Percentiles rank a stretch among this genome's conserved stretches.
Evolutionary conservation across 2,329 filamentous ascomycete genomes (phyloP).

Genomic region (Microcyclosporella mali): DNA sequence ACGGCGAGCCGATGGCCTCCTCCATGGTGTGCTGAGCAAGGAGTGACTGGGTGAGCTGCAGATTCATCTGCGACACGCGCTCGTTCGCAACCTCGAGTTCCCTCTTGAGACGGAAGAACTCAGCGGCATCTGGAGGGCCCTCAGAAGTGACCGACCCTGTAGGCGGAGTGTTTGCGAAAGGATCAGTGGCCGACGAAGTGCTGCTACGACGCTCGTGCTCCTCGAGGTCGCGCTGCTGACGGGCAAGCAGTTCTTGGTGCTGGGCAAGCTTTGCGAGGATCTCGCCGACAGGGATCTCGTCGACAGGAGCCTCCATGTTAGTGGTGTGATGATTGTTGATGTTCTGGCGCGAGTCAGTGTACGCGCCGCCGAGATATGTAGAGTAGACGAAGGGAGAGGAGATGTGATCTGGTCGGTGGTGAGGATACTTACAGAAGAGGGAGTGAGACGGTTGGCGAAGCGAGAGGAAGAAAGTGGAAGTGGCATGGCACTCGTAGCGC

Average conservation of each 20-base stretch:
- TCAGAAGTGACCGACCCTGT: constrained; percentile 19
- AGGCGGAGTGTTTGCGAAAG: constrained; percentile 25
- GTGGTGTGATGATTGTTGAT: constrained; percentile 4
- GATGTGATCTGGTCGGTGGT: not conserved
- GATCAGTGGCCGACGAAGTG: constrained; percentile 26
- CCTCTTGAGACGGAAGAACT: constrained; percentile 62
- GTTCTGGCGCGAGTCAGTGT: constrained; percentile 7
- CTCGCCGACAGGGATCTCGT: constrained; percentile 53
- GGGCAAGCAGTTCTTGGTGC: constrained; percentile 56
- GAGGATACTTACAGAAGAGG: constrained; percentile 14
- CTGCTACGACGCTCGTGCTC: constrained; percentile 29
- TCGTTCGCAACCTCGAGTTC: constrained; percentile 66
- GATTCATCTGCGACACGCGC: constrained; percentile 64
- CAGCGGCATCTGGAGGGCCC: constrained; percentile 43
- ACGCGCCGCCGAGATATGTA: constrained; percentile 11
- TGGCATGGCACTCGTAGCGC: constrained; percentile 18
- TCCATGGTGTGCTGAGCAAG: constrained; percentile 55
- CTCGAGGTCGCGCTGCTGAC: constrained; percentile 53
- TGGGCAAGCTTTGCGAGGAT: constrained; percentile 68
- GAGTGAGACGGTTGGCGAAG: constrained; percentile 28
- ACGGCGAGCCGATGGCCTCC: constrained; percentile 36
- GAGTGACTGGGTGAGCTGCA: constrained; percentile 62
- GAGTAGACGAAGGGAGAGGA: too few species aligned
- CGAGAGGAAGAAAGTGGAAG: constrained; percentile 35
- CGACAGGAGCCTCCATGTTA: constrained; percentile 6